Base-by-base conservation (phyloP, 192 early-diverging fungal species). In the Backusella sp. region DNA sequence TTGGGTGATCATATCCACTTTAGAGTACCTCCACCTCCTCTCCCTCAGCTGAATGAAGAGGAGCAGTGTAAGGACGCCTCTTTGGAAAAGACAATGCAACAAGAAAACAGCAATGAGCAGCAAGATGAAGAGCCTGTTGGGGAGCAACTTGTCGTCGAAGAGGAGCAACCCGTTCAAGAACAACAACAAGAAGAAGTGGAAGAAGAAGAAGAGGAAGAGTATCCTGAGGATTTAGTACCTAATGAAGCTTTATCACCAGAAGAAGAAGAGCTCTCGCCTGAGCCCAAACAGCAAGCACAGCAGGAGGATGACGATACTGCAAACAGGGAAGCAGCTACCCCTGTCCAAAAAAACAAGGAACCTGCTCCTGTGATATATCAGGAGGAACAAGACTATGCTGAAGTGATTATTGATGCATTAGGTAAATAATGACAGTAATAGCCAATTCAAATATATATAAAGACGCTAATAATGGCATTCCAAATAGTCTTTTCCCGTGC, bases 341-440 rank as follows among this genome's bases (percentile, higher is more conserved):
- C 73, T 67, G 36, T 42, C 14, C 36, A 53, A 46, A 34, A 23
- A 35, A 81, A 19, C 36, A 70, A 49, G 44, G 82, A 76, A 53
- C 30, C 35, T 28, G 8, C 9, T 12, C 21, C 56, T 62, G 56
- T 62, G 12, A 4, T 28, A 42, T 68, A 76, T 69, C 2, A 49
- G 19, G 52, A 74, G 14, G 73, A 79, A 66, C 52, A 36, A 37
- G 74, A 77, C 70, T 87, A 85, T 67, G 81, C 83, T 12, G 83
- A 86, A 74, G 76, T 85, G 39, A 86, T 88, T 76, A 86, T 88
- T 62, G 87, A 88, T 67, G 83, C 82, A 19, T 62, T 88, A 11
- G 82, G 82, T 83, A 76, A 72, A 65, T 28, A 28, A 28, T 28
- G 1, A 39, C 0, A 39, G 17, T 26, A 9, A 30, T 12, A 35